phyloP scores from a whole-genome alignment of 495 filamentous ascomycete species.

The Stereocaulon alpinum region DNA sequence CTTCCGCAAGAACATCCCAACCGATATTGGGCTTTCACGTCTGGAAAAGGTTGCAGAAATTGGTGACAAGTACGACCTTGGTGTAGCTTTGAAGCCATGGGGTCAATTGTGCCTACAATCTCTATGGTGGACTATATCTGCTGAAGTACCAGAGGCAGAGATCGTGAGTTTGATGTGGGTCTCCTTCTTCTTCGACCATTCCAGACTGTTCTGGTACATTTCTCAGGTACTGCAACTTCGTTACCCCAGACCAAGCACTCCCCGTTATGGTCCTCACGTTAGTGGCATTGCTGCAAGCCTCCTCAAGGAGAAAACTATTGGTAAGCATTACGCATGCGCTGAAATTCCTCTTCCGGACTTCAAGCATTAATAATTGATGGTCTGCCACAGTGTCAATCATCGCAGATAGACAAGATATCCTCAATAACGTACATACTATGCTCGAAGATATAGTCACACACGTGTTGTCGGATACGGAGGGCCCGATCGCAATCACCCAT shows the following conservation, averaged over 20 bases:
- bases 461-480: neutral
- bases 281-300: neutral
- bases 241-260: neutral
- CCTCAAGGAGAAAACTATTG: neutral
- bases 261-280: neutral
- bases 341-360: neutral
- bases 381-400: neutral
- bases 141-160: neutral
- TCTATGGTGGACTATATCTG: too few species aligned
- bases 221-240: neutral
- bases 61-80: slow-evolving; percentile 22
- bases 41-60: neutral
- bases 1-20: slow-evolving; percentile 8
- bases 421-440: neutral
- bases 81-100: slow-evolving; percentile 18
- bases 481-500: neutral
- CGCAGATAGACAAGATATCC: neutral
- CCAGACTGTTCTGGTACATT: neutral
- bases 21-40: neutral
- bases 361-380: neutral
- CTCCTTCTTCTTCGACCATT: neutral
- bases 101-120: slow-evolving; percentile 13
- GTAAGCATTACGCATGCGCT: neutral
- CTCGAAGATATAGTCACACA: neutral
- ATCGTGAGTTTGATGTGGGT: neutral